Conservation (phyloP, 305 asterid species). For the Solanum hybrid region DNA sequence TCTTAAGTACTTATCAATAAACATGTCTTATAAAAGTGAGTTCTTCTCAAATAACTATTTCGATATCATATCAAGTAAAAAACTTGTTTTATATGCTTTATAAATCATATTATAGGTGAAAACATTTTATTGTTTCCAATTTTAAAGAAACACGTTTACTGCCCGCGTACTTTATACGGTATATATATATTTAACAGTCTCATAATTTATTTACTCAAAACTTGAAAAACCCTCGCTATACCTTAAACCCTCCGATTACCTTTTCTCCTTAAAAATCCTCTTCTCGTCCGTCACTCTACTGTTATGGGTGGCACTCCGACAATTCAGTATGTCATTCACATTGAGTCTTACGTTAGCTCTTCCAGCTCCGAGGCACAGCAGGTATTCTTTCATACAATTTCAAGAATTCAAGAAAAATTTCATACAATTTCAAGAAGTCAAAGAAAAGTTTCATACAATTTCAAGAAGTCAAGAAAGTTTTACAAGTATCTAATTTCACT, state of each 20-base stretch:
- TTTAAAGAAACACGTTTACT: background rate
- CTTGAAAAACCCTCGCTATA: slow-evolving; percentile 1
- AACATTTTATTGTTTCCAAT: background rate
- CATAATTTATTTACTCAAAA: background rate
- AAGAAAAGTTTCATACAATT: background rate
- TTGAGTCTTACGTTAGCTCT: slow-evolving; percentile 67
- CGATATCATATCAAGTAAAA: background rate
- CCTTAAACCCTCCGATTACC: slow-evolving; percentile 14
- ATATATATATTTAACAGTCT: background rate
- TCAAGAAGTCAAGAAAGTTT: background rate
- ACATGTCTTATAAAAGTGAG: background rate
- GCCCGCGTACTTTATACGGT: background rate
- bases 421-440: background rate
- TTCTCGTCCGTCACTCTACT: background rate
- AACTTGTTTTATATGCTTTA: background rate
- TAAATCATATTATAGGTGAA: background rate
- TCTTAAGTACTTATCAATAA: background rate
- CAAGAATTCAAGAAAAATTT: background rate
- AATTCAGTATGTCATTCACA: slow-evolving; percentile 43
- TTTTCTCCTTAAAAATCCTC: slow-evolving; percentile 13
- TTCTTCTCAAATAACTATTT: background rate
- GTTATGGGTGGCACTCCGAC: slow-evolving; percentile 4
- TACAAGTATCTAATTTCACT: background rate
- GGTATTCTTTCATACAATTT: slow-evolving; percentile 19
- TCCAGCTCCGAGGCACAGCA: slow-evolving; percentile 57